These are phyloP conservation scores for Firmiana major DNA, from an alignment of 345 rosid species.

Conservation along the genomic window DNA sequence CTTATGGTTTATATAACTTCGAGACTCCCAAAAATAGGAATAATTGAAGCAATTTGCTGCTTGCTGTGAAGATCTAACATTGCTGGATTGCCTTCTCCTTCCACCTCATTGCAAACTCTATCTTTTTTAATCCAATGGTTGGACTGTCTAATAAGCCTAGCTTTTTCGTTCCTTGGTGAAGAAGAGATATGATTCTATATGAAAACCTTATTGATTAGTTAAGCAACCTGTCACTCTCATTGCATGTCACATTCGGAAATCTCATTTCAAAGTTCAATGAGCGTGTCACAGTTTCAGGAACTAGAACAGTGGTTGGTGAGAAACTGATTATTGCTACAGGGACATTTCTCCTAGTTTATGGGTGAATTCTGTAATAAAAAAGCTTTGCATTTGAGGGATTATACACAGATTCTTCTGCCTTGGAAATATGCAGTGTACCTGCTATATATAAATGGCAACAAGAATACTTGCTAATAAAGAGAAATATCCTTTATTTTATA, in stretches of 20 bases:
- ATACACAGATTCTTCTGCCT: background rate
- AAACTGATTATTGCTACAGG: too few relatives aligned
- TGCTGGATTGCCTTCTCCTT: background rate
- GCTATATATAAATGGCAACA: background rate
- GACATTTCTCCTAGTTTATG: background rate
- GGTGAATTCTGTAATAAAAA: background rate
- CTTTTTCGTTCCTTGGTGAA: background rate
- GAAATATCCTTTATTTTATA: slow-evolving; percentile 1
- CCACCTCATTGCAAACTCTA: background rate
- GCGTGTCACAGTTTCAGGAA: background rate
- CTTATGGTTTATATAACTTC: background rate
- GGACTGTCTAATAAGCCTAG: background rate
- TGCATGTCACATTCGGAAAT: background rate
- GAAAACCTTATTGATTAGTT: background rate
- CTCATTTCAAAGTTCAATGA: background rate
- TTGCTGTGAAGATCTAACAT: background rate
- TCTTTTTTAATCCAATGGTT: background rate
- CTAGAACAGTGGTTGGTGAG: background rate
- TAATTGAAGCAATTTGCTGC: background rate
- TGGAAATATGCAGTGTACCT: too few relatives aligned
- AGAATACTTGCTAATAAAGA: background rate
- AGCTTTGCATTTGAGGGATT: background rate
- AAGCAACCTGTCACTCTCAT: background rate
- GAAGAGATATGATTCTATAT: background rate
- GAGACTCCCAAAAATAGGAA: background rate